Percentiles rank a stretch among this genome's conserved stretches.
phyloP scores from a whole-genome alignment of 352 stramenopile species.

The Thraustochytrium striatum region DNA sequence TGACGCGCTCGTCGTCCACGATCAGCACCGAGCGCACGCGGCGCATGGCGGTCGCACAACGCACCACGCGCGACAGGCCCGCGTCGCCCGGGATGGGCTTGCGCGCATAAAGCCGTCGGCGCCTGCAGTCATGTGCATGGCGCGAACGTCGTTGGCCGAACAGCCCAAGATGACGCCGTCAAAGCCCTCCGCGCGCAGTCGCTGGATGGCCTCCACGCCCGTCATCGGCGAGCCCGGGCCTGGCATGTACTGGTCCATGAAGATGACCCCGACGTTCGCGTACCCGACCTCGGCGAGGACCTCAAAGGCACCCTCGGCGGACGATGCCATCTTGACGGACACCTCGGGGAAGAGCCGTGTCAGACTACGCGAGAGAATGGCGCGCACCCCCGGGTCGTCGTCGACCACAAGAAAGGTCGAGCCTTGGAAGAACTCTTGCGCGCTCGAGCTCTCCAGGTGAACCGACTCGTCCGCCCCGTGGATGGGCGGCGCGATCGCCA shows the following conservation, averaged over 20 bases:
- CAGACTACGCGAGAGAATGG: conserved; percentile 52
- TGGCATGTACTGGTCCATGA: conserved; percentile 60
- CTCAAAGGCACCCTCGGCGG: conserved; percentile 54
- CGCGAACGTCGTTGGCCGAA: conserved; percentile 57
- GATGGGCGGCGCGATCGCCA: conserved; percentile 6
- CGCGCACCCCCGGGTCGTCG: conserved; percentile 56
- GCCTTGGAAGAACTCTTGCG: no score
- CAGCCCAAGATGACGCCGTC: conserved; percentile 53
- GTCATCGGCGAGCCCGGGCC: conserved; percentile 55
- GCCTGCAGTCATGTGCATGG: conserved; percentile 55
- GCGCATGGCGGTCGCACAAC: no score
- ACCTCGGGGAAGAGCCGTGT: conserved; percentile 49
- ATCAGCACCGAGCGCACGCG: no score
- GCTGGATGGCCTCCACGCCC: conserved; percentile 56
- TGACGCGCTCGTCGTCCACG: no score
- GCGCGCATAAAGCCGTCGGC: conserved; percentile 56
- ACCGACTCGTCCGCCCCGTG: not conserved
- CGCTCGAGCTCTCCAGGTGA: not conserved
- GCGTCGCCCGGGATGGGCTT: no score
- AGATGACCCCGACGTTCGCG: conserved; percentile 52
- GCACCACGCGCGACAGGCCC: no score
- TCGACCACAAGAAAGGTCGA: conserved; percentile 60
- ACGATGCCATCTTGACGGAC: conserved; percentile 55
- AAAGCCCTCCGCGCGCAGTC: conserved; percentile 52
- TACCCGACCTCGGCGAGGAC: conserved; percentile 51